A percentile compares a stretch with the other conserved stretches of the same genome.
Conservation (phyloP, 2,329 filamentous ascomycete genomes). For the Aspergillus calidoustus region DNA sequence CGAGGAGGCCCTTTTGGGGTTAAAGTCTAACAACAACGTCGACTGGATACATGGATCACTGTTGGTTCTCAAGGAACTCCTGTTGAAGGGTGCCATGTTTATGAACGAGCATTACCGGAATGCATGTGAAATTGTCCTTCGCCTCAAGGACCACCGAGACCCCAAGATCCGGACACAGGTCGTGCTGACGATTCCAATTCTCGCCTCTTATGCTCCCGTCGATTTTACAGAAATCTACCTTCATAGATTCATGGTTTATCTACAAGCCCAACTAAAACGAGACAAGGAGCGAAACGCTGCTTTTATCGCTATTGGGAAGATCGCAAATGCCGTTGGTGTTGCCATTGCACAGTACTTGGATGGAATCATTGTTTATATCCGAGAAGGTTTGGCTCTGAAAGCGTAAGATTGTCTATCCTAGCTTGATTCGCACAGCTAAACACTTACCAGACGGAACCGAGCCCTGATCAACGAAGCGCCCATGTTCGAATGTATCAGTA, state of each 20-base stretch:
- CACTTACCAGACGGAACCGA: slow-evolving; percentile 56
- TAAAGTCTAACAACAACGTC: slow-evolving; percentile 77
- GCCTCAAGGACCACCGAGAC: slow-evolving; percentile 92
- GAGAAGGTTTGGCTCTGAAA: slow-evolving; percentile 84
- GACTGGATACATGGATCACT: slow-evolving; percentile 94
- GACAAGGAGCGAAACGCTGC: slow-evolving; percentile 93
- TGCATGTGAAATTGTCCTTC: slow-evolving; percentile 88
- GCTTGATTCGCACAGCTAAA: slow-evolving; percentile 32
- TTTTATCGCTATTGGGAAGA: slow-evolving; percentile 93
- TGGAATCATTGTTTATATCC: slow-evolving; percentile 88
- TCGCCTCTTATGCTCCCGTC: slow-evolving; percentile 88
- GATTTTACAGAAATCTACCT: slow-evolving; percentile 88
- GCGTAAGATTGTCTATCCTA: slow-evolving; percentile 54
- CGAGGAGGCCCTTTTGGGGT: slow-evolving; percentile 77
- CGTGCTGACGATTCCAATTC: slow-evolving; percentile 85
- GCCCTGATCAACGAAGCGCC: slow-evolving; percentile 66
- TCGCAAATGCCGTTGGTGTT: slow-evolving; percentile 94
- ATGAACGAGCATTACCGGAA: slow-evolving; percentile 96
- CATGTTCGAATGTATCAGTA: slow-evolving; percentile 97
- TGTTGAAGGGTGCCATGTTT: slow-evolving; percentile 97
- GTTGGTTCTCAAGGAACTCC: slow-evolving; percentile 86
- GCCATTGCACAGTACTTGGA: slow-evolving; percentile 95
- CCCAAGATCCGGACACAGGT: slow-evolving; percentile 85
- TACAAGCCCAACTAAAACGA: slow-evolving; percentile 91
- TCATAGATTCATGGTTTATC: slow-evolving; percentile 95